Percentiles rank a stretch among this genome's conserved stretches.
Evolutionary conservation across 371 early-diverging fungal species (phyloP).

Genomic region (Cokeromyces recurvatus): DNA sequence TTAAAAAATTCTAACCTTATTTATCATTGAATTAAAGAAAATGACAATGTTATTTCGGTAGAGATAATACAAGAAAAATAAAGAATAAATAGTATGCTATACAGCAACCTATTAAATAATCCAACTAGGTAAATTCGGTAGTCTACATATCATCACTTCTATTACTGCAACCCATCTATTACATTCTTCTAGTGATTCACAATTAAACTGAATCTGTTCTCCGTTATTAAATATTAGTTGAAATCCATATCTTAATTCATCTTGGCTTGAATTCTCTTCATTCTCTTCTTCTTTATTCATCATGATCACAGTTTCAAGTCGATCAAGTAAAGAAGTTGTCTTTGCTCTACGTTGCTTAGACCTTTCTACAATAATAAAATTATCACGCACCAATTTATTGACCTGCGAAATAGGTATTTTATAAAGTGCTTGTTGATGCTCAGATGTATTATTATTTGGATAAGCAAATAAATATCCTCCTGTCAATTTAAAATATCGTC

Average conservation of each 20-base stretch:
- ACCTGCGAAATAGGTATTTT: conserved; percentile 8
- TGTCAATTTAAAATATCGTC: conserved; percentile 4
- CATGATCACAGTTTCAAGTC: background rate
- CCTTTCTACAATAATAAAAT: background rate
- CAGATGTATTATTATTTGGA: background rate
- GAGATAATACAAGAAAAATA: too few relatives aligned
- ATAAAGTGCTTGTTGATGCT: background rate
- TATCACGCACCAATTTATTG: conserved; percentile 2
- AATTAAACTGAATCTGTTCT: conserved; percentile 3
- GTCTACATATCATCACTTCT: conserved; percentile 9
- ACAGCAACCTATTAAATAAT: too few relatives aligned
- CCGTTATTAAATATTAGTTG: conserved; percentile 9
- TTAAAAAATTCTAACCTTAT: too few relatives aligned
- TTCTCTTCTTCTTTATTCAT: background rate
- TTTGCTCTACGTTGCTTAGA: background rate
- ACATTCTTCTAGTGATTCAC: conserved; percentile 8
- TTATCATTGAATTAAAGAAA: too few relatives aligned
- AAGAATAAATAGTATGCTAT: too few relatives aligned
- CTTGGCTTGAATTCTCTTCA: background rate
- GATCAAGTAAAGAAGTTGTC: background rate
- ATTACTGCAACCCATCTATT: conserved; percentile 13
- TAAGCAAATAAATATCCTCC: conserved; percentile 9
- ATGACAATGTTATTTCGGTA: too few relatives aligned
- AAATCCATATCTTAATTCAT: conserved; percentile 1
- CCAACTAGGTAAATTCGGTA: conserved; percentile 16